Evolutionary conservation across 805 yeast species (phyloP), one percentile per base, ranked within the genome.

Genomic region (Nakazawaea wyomingensis): DNA sequence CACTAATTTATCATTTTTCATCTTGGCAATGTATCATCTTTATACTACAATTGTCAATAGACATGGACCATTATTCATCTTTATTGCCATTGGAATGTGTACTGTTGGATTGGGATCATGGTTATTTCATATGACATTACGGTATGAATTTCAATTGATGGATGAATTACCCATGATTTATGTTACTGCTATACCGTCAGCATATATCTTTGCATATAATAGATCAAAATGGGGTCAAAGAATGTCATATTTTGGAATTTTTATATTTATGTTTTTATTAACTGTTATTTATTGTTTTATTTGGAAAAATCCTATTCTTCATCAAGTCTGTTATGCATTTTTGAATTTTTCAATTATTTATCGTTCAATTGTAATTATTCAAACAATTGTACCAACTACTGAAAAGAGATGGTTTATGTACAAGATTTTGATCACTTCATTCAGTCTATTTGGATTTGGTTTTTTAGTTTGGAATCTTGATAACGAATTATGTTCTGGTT

Each of bases 81-180:
- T 85, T 34, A 76, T 85, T 9, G 81, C 87, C 9, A 47, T 81
- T 11, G 97, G 97, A 5, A 90, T 93, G 60, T 78, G 83, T 43
- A 66, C 85, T 5, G 99, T 93, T 4, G 99, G 99, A 0, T 62
- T 91, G 17, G 99, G 99, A 3, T 79, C 88, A 16, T 93, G 97
- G 91, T 65, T 89, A 48, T 93, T 93, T 68, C 99, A 93, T 62
- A 93, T 93, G 96, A 91, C 98, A 4, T 71, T 93, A 53, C 72
- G 78, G 50, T 93, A 91, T 62, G 87, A 85, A 57, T 93, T 76
- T 66, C 99, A 93, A 65, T 61, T 93, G 49, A 71, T 93, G 61
- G 99, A 93, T 65, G 99, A 93, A 61, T 70, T 93, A 55, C 99
- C 99, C 32, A 93, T 93, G 99, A 87, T 93, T 49, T 93, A 93